Conservation (phyloP, 768 basidiomycete genomes). For the Galerina sulciceps region DNA sequence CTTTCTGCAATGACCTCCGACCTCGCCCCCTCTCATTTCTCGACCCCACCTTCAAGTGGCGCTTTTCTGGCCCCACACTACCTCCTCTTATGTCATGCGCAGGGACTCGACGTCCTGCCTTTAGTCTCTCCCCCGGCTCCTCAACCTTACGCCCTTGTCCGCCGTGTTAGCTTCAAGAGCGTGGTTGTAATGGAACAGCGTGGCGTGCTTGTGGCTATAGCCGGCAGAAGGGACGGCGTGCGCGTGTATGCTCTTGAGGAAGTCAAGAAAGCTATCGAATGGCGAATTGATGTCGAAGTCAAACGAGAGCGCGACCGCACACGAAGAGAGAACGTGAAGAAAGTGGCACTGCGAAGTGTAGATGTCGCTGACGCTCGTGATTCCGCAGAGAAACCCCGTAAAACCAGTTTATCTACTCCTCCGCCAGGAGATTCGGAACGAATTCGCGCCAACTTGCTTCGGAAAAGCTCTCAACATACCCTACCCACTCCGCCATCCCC, state of each 20-base stretch:
- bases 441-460: constrained; percentile 34
- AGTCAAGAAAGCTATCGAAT: constrained; percentile 84
- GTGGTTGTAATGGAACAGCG: constrained; percentile 95
- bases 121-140: constrained; percentile 72
- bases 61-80: constrained; percentile 83
- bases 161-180: constrained; percentile 81
- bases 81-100: constrained; percentile 81
- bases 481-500: constrained; percentile 32
- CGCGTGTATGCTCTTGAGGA: constrained; percentile 89
- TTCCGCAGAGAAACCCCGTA: constrained; percentile 50
- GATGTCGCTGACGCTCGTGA: constrained; percentile 40
- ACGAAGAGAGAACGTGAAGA: constrained; percentile 72
- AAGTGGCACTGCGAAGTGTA: constrained; percentile 36
- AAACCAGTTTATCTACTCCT: constrained; percentile 54
- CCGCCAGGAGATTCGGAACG: constrained; percentile 39
- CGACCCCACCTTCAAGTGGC: constrained; percentile 74
- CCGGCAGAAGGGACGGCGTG: constrained; percentile 84
- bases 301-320: constrained; percentile 74
- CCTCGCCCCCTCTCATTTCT: constrained; percentile 78
- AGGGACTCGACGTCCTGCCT: constrained; percentile 87
- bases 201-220: constrained; percentile 88
- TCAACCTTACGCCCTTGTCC: constrained; percentile 81
- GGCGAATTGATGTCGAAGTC: constrained; percentile 83
- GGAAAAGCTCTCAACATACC: constrained; percentile 43
- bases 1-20: constrained; percentile 69